These are phyloP conservation scores for Halophytophthora polymorphica DNA, from an alignment of 352 stramenopile species.

Conservation along the genomic window DNA sequence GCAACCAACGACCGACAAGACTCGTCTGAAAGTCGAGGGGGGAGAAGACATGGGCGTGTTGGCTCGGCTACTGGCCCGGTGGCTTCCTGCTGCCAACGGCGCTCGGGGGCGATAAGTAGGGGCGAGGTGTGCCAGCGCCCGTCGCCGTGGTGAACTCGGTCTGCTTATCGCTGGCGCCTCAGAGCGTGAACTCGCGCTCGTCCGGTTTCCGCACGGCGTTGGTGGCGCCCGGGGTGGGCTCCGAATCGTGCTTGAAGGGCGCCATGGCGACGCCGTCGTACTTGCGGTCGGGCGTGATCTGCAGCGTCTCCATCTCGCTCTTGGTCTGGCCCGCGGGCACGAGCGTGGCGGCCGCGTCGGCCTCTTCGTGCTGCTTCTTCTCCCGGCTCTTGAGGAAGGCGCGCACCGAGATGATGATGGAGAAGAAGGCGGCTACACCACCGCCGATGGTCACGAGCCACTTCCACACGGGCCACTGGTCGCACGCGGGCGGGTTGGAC, in stretches of 20 bases:
- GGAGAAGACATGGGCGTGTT: too few relatives aligned
- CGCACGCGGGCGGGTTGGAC: constrained; percentile 49
- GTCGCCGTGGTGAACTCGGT: too few relatives aligned
- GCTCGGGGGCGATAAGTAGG: too few relatives aligned
- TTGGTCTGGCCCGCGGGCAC: constrained; percentile 19
- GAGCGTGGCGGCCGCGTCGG: constrained; percentile 11
- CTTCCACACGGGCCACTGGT: constrained; percentile 51
- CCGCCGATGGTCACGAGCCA: constrained; percentile 53
- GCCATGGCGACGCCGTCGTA: constrained; percentile 16
- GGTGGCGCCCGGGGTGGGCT: constrained; percentile 9
- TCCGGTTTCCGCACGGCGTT: constrained; percentile 21
- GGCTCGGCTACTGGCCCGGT: too few relatives aligned
- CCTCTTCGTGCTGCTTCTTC: constrained; percentile 25
- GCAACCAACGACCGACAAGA: too few relatives aligned
- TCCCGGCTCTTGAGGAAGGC: constrained; percentile 42
- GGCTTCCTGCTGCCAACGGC: too few relatives aligned
- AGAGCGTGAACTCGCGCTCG: constrained; percentile 39
- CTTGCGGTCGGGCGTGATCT: constrained; percentile 27
- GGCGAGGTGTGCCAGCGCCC: too few relatives aligned
- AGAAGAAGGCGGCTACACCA: constrained; percentile 56
- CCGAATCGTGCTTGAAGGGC: constrained; percentile 31
- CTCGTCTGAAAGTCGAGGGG: too few relatives aligned
- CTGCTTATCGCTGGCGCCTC: too few relatives aligned
- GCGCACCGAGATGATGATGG: constrained; percentile 50
- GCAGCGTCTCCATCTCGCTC: constrained; percentile 34